Conservation (phyloP, 2,329 filamentous ascomycete species). For the Penicillium italicum region DNA sequence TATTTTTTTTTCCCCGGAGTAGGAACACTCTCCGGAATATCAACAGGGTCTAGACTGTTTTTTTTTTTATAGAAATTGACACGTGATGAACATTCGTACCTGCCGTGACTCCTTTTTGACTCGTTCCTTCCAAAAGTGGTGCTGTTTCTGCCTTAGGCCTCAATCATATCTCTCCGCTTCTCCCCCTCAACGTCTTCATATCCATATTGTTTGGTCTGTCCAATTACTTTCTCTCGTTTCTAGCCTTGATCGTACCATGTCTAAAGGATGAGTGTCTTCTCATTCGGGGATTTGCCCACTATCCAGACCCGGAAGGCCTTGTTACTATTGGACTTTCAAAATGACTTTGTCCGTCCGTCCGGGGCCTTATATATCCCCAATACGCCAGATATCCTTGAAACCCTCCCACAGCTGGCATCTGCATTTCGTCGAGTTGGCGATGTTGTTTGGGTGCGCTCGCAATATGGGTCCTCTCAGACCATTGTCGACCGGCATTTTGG, state of each 20-base stretch:
- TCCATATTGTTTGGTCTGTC: neutral
- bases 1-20: constrained; percentile 4
- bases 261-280: constrained; percentile 32
- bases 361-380: constrained; percentile 65
- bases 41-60: neutral
- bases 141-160: neutral
- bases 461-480: constrained; percentile 63
- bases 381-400: constrained; percentile 63
- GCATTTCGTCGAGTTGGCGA: constrained; percentile 69
- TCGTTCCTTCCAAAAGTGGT: neutral
- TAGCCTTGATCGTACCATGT: constrained; percentile 23
- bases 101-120: neutral
- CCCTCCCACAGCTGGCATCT: constrained; percentile 62
- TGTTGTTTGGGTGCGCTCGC: constrained; percentile 80
- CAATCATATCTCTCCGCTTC: neutral
- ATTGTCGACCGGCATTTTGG: constrained; percentile 51
- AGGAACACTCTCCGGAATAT: neutral
- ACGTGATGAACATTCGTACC: neutral
- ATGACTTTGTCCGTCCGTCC: constrained; percentile 72
- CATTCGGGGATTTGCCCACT: constrained; percentile 40
- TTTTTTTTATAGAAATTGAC: neutral
- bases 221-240: neutral
- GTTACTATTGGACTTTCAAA: constrained; percentile 81
- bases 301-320: constrained; percentile 66
- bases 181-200: neutral